phyloP scores from a whole-genome alignment of 2,329 filamentous ascomycete genomes.

The Ophiostoma himal-ulmi region DNA sequence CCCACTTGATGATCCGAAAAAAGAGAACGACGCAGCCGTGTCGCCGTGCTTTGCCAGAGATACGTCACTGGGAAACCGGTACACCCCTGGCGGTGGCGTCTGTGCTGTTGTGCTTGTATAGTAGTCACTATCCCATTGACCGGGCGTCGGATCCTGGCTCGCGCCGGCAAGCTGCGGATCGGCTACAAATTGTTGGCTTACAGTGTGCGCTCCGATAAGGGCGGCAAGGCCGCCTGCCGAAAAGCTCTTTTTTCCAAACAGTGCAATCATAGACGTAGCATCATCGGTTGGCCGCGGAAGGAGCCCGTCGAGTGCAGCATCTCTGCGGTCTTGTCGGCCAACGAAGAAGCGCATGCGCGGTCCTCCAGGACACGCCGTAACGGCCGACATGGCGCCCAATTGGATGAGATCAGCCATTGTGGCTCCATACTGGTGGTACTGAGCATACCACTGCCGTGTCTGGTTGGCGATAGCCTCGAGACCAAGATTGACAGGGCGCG shows the following conservation, averaged over 20 bases:
- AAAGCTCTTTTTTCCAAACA: constrained; percentile 48
- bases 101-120: constrained; percentile 39
- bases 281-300: constrained; percentile 40
- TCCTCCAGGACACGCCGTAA: constrained; percentile 46
- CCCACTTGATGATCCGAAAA: constrained; percentile 36
- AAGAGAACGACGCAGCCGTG: constrained; percentile 35
- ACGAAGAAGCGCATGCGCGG: constrained; percentile 44
- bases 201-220: constrained; percentile 49
- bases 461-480: constrained; percentile 38
- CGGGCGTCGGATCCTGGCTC: constrained; percentile 44
- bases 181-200: constrained; percentile 43
- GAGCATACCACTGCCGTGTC: constrained; percentile 36
- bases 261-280: constrained; percentile 39
- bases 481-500: constrained; percentile 39
- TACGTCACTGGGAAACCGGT: constrained; percentile 40
- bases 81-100: constrained; percentile 29
- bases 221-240: constrained; percentile 45
- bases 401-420: constrained; percentile 50
- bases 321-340: constrained; percentile 41
- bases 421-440: constrained; percentile 37
- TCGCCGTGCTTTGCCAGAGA: constrained; percentile 36
- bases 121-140: constrained; percentile 46
- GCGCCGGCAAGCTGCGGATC: constrained; percentile 35
- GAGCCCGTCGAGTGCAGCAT: constrained; percentile 38
- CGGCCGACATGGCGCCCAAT: constrained; percentile 42